Base-by-base conservation (phyloP, 2,329 filamentous ascomycete species). In the Chalara sp. region DNA sequence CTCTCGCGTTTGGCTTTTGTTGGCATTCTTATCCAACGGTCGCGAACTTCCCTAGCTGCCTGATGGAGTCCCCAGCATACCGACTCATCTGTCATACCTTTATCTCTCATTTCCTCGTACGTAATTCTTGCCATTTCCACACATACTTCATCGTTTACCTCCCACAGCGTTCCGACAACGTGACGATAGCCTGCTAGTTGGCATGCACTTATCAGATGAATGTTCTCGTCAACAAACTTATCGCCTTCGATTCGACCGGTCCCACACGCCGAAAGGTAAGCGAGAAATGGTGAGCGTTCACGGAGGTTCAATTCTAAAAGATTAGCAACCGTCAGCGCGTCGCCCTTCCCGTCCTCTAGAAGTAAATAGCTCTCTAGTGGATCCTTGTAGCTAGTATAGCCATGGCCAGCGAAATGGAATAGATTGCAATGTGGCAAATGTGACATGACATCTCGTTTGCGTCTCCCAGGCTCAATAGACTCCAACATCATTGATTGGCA, bases 271-370 rank as follows among this genome's bases (percentile, higher is more conserved):
- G 35, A 40, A n/a, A n/a, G n/a, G n/a, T n/a, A n/a, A n/a, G n/a
- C n/a, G n/a, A n/a, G n/a, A n/a, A n/a, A n/a, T n/a, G 21, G 32
- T 13, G 6, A 28, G n/a, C 37, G 3, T 72, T 72, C 37, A 51
- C 7, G 11, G 45, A 47, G 45, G 8, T 47, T 47, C 11, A 47
- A 6, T 10, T 37, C 32, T 6, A 30, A 10, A 13, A 47, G 10
- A 13, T 35, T 29, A 10, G 30, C 45, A 6, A 47, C 45, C 32
- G 45, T 47, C 10, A 47, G 29, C 10, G 6, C 31, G 29, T 13
- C 30, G 6, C 6, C n/a, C 30, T 47, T 28, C 30, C 33, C 33
- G 32, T 47, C 45, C 6, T 11, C 13, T 13, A 47, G 45, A 10
- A 47, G 12, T 7, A 39, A 32, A 37, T 7, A 37, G 28, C 31